Base-by-base conservation (phyloP, 139 green algal genomes). In the Chlamydomonas eustigma region DNA sequence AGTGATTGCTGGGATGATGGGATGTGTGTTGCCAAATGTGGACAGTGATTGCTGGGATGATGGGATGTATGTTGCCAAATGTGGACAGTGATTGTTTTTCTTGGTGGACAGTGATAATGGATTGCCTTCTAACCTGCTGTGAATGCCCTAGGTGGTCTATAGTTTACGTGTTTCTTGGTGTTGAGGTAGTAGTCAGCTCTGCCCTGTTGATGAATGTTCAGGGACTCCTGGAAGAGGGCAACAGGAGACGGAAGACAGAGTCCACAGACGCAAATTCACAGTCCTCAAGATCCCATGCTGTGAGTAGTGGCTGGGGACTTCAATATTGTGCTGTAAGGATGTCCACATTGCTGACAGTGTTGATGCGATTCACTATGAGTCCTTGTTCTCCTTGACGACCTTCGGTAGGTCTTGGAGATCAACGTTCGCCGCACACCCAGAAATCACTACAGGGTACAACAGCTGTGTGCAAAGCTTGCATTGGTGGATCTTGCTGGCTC, bases 371-470 rank as follows among this genome's bases (percentile, higher is more conserved):
- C 44, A 58, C 44, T 58, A 12, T 58, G 12, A 6, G n/a, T 28
- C n/a, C 32, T 69, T 6, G 32, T 18, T 28, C n/a, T n/a, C n/a
- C n/a, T n/a, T n/a, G n/a, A n/a, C n/a, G n/a, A n/a, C n/a, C n/a
- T n/a, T n/a, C n/a, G n/a, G n/a, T 18, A 39, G 84, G 87, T 95
- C 50, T 82, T 95, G n/a, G 87, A 92, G 78, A 90, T 92, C 50
- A 50, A 75, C 18, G 76, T 92, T 8, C 75, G 51, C 44, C 86
- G 88, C 72, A 78, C 69, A 18, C 44, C 66, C 6, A 73, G 73
- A 31, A 87, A 88, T 66, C 84, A 87, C 64, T 88, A 90, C 81
- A 78, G 78, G 25, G 71, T 79, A 39, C 79, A 86, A 51, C 71
- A 81, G 69, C 50, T 76, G 37, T 38, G 67, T 35, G 68, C 76